A percentile compares a stretch with the other conserved stretches of the same genome.
phyloP scores from a whole-genome alignment of 768 basidiomycete genomes.

The Asterophora parasitica region DNA sequence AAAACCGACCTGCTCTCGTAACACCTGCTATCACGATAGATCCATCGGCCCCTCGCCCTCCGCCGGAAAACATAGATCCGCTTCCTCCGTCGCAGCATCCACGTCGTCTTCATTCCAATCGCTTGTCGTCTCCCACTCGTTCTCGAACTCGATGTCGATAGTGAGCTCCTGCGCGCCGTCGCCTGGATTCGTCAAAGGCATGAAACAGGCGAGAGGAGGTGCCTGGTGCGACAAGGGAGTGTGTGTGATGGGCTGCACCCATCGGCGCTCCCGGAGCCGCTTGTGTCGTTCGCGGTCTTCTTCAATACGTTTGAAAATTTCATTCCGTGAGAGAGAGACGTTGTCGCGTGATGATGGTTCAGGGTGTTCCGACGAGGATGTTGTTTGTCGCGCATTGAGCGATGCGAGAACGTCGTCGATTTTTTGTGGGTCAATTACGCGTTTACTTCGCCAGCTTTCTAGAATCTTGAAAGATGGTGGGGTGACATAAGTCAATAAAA shows the following conservation, averaged over 20 bases:
- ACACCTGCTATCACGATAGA: constrained; percentile 23
- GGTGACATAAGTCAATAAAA: background rate
- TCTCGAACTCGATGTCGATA: constrained; percentile 82
- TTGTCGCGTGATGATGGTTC: constrained; percentile 9
- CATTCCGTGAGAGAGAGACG: constrained; percentile 48
- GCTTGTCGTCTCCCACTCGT: constrained; percentile 86
- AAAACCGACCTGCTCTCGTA: too few species aligned
- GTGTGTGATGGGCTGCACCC: constrained; percentile 78
- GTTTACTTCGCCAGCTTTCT: constrained; percentile 86
- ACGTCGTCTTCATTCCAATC: constrained; percentile 91
- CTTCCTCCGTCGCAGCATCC: constrained; percentile 69
- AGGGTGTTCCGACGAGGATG: constrained; percentile 11
- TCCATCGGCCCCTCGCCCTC: constrained; percentile 43
- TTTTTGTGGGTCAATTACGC: constrained; percentile 73
- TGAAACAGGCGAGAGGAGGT: constrained; percentile 52
- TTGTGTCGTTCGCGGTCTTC: constrained; percentile 93
- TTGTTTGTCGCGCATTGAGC: constrained; percentile 42
- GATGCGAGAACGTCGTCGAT: constrained; percentile 64
- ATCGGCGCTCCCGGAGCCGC: constrained; percentile 82
- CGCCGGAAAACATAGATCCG: constrained; percentile 60
- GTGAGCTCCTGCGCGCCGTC: constrained; percentile 57
- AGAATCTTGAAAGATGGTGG: constrained; percentile 53
- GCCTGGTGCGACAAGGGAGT: constrained; percentile 36
- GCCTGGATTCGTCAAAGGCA: constrained; percentile 48
- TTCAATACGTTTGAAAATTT: constrained; percentile 83